Evolutionary conservation across 768 basidiomycete species (phyloP), one percentile per base, ranked within the genome.

Genomic region (Mycena leptocephala): DNA sequence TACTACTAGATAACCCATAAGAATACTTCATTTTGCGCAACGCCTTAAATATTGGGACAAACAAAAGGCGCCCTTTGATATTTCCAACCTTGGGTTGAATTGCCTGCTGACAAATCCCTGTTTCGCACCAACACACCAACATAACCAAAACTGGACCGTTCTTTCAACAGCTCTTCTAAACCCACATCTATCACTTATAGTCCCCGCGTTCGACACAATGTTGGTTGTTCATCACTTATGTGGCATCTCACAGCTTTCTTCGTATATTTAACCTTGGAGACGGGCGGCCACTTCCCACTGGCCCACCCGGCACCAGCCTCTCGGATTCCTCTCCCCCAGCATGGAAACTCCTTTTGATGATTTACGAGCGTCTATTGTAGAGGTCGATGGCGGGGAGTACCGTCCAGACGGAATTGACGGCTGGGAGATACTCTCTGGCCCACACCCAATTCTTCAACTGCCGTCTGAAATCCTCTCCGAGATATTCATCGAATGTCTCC

Each of bases 401-500:
- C 10, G 28, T 16, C 48, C 22, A 67, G 51, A 11, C 46, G 48
- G n/a, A 9, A 18, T 26, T 35, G 65, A 53, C 48, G 33, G 28
- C 30, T 65, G 41, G 63, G 39, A 43, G 24, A 18, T 62, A 5
- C 59, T 62, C 59, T 39, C 37, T 5, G 59, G 58, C 9, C 33
- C 58, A 13, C 33, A 39, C 41, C 62, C 56, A 30, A 61, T 74
- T 41, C 66, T 48, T 14, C 48, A 37, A 14, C 65, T 74, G 5
- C 73, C 67, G 5, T 33, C 59, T 24, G 74, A 70, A 30, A n/a
- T 75, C 35, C 48, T 75, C 35, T 69, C 66, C 30, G 59, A 55
- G 20, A 70, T 69, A 63, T 64, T 69, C 67, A 69, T 64, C 53
- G 37, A 69, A 22, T 63, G 67, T 24, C 74, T 75, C 33, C 67